Base-by-base conservation (phyloP, 2,329 filamentous ascomycete species). In the Fusarium tjaetaba region DNA sequence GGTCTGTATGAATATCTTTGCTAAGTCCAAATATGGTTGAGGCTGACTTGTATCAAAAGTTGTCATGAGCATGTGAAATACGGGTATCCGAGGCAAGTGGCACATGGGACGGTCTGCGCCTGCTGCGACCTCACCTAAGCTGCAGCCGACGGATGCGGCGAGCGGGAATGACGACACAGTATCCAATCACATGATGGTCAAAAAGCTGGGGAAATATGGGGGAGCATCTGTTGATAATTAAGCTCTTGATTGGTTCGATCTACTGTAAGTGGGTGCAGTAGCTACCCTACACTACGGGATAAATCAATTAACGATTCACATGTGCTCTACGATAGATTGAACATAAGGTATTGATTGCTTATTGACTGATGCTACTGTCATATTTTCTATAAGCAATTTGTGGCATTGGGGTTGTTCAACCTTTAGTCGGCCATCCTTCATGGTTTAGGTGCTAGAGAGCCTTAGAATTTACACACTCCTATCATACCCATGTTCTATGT, bases 161-260 rank as follows among this genome's bases (percentile, higher is more conserved):
- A 76, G 45, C 59, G 76, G 75, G 71, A 78, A 77, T 78, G 76
- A 78, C 75, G 75, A 73, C 75, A 78, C 73, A 62, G 62, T 39
- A 36, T 46, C 52, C 64, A 65, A 77, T 78, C 76, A 78, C 76
- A 77, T 78, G 76, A 78, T 70, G 41, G 28, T 18, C 24, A 28
- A 69, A 77, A 77, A 77, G 70, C 76, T 75, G 74, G 76, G 76
- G 76, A 74, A 76, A 68, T 65, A 77, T 73, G 76, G 76, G 70
- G 75, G 52, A 56, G 18, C 49, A 65, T 49, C n/a, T 58, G 46
- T 43, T 13, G 18, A 52, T 42, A 55, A 22, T 11, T 51, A n/a
- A 20, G 7, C 22, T 41, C 15, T 9, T 74, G 22, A 65, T 74
- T 73, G 71, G 71, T n/a, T 49, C 26, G 34, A 4, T 24, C 34